Evolutionary conservation across 345 rosid species (phyloP), one percentile per base, ranked within the genome.

Genomic region (Fremontodendron californicum): DNA sequence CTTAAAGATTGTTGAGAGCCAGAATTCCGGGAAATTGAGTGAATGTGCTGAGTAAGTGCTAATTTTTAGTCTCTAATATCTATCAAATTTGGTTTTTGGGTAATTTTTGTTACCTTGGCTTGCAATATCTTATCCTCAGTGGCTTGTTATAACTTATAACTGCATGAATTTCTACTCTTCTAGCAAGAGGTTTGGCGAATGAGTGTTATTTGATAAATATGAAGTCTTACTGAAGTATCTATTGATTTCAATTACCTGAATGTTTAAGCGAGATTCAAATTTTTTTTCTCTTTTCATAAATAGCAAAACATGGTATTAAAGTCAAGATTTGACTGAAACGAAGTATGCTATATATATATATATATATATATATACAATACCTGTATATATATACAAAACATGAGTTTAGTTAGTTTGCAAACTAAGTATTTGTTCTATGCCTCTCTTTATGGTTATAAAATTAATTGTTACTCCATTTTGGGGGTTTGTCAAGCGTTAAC

Each of bases 1-100:
- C 85, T 84, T 96, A 90, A 96, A 96, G 95, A 96, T 96, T 18
- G 99, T 96, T 55, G 99, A 96, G 86, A 92, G 97, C 88, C 99
- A 96, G 86, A 96, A 88, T 85, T 89, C 97, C 0, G 99, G 99
- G 78, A 94, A 96, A 81, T 85, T 94, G 73, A 88, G 85, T 62
- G 99, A 96, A 72, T 96, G 99, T 74, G 98, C 98, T 8, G 99
- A 96, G 99, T 96, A 88, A 89, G 99, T 76, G 27, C 71, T 62
- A 11, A 39, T 25, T 73, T 27, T 46, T 0, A 35, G 5, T 71
- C 6, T 16, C 39, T 21, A 37, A 25, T 27, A 11, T 58, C 40
- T 21, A 31, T 52, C 27, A 15, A 2, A 6, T 16, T 39, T 40
- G 37, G 21, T 19, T 55, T 37, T 12, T 1, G 66, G n/a, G 0